Evolutionary conservation across 2,329 filamentous ascomycete species (phyloP).

Genomic region (Pseudogymnoascus sp.): DNA sequence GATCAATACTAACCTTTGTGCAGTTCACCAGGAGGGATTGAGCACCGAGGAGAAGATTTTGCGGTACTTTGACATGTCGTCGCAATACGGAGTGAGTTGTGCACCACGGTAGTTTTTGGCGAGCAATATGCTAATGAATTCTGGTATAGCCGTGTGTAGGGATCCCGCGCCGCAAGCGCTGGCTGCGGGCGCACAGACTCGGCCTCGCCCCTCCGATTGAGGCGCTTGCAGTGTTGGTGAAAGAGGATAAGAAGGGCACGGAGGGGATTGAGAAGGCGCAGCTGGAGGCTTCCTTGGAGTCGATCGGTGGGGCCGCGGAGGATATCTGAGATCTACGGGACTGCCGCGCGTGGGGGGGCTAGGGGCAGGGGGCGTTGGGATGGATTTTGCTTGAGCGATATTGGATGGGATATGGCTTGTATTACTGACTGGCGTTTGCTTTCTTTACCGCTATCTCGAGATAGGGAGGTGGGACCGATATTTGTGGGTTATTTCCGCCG

Average conservation of each 20-base stretch:
- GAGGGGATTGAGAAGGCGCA: conserved; percentile 56
- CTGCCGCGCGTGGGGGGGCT: not conserved
- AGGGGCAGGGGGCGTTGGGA: not conserved
- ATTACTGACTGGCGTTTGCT: conserved; percentile 3
- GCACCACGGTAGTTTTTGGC: not conserved
- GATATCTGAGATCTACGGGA: not conserved
- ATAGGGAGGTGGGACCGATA: not conserved
- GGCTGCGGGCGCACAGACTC: conserved; percentile 77
- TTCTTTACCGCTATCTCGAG: not conserved
- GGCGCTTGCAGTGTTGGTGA: conserved; percentile 75
- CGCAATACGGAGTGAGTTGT: conserved; percentile 78
- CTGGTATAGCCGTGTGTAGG: conserved; percentile 72
- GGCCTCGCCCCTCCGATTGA: conserved; percentile 83
- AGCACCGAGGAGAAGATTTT: conserved; percentile 74
- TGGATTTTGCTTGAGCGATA: not conserved
- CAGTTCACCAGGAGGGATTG: conserved; percentile 69
- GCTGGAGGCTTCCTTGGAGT: conserved; percentile 58
- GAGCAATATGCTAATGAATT: not conserved
- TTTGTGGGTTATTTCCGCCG: not conserved
- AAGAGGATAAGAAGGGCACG: conserved; percentile 53
- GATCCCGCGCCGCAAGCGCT: conserved; percentile 70
- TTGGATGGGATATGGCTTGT: not conserved
- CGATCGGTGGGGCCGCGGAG: conserved; percentile 32
- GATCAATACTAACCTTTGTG: not conserved
- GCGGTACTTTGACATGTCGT: conserved; percentile 85